These are phyloP conservation scores for Salix exigua DNA, from an alignment of 345 rosid species.

Conservation along the genomic window DNA sequence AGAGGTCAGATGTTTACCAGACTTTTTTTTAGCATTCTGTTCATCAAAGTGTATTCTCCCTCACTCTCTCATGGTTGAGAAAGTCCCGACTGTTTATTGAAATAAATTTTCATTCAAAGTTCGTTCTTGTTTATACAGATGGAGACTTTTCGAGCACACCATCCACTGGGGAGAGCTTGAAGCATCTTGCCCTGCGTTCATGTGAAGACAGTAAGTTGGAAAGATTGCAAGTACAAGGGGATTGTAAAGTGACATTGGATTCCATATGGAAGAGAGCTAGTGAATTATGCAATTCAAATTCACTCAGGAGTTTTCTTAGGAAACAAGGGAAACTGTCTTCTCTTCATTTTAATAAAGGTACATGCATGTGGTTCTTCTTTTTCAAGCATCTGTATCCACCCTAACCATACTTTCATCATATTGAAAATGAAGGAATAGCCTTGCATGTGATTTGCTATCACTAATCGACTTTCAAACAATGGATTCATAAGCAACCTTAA, in stretches of 20 bases:
- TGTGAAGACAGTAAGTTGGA: constrained; percentile 37
- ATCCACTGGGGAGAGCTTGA: constrained; percentile 46
- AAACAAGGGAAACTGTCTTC: constrained; percentile 77
- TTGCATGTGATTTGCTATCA: background rate
- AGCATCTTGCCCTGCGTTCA: constrained; percentile 37
- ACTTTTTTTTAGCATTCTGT: background rate
- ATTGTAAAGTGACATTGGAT: constrained; percentile 51
- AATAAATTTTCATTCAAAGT: background rate
- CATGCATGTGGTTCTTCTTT: background rate
- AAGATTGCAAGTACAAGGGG: constrained; percentile 35
- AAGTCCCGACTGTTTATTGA: background rate
- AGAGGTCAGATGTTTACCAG: constrained; percentile 39
- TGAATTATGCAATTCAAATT: constrained; percentile 63
- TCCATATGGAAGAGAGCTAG: constrained; percentile 62
- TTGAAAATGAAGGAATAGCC: background rate
- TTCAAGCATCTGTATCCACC: background rate
- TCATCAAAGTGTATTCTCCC: background rate
- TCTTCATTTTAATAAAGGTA: constrained; percentile 68
- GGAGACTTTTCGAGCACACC: constrained; percentile 46
- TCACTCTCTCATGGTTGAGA: background rate
- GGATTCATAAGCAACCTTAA: background rate
- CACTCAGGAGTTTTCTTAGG: constrained; percentile 63
- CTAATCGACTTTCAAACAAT: background rate
- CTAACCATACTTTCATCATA: background rate
- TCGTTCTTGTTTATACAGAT: constrained; percentile 32